Base-by-base conservation (phyloP, 140 eudicot genomes). In the Oenanthe javanica region DNA sequence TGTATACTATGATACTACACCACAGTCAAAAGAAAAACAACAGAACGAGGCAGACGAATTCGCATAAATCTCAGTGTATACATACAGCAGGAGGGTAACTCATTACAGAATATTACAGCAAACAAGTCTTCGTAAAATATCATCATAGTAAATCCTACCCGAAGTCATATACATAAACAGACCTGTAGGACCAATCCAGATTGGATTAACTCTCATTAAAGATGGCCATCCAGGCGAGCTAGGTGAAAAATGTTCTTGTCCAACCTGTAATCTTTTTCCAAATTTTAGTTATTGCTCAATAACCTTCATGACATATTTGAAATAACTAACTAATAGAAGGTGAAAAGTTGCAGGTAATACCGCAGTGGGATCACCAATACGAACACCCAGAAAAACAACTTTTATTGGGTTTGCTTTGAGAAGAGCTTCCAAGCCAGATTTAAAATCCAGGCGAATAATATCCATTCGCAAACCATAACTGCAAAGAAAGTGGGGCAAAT, bases 171-270 rank as follows among this genome's bases (percentile, higher is more conserved):
- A 12, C 19, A 66, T 66, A 46, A 67, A 78, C 85, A 64, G 6
- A 90, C 98, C 96, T 92, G 87, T 90, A 95, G 72, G 99, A 95
- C 99, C 97, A 92, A 73, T 95, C 99, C 86, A 92, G 52, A 95
- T 92, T 59, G 99, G 99, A 85, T 95, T 92, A 80, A 95, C 97
- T 87, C 99, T 92, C 97, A 95, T 95, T 88, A 95, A 95, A 69
- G 99, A 88, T 13, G 99, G 97, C 99, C 97, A 95, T 73, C 97
- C 97, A 40, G 93, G 96, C 13, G 97, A 90, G 85, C 99, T 95
- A 43, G 97, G 97, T 18, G 99, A 92, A 86, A 92, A 92, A 77
- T 92, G 97, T 79, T 94, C 96, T 83, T 92, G 97, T 38, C 97
- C 97, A 50, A 95, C 97, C 99, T 92, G 89, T 16, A 46, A 36